These are phyloP conservation scores for Fusarium sp. DNA, from an alignment of 2,329 filamentous ascomycete species.

Conservation along the genomic window DNA sequence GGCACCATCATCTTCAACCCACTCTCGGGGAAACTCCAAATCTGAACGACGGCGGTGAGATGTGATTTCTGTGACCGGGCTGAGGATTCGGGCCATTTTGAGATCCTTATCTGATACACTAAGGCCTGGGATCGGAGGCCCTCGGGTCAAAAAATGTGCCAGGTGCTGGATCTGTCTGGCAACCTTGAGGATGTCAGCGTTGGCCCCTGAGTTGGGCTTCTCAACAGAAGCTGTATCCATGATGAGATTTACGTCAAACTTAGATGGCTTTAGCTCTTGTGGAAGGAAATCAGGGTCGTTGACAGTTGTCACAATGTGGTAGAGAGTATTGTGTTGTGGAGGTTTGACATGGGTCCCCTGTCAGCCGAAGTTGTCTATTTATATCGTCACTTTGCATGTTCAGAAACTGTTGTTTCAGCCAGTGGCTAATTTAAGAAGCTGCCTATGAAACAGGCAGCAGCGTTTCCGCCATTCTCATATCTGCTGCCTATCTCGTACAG, in stretches of 20 bases:
- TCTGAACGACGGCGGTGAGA: background rate
- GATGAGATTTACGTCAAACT: rapidly evolving
- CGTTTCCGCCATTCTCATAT: background rate
- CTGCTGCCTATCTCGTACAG: rapidly evolving
- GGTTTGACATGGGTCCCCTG: too few species aligned
- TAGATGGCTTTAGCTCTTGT: background rate
- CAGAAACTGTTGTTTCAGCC: background rate
- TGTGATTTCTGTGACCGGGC: background rate
- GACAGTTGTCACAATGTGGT: background rate
- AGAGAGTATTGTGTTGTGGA: rapidly evolving
- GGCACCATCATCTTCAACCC: background rate
- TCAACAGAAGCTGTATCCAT: background rate
- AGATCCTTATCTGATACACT: background rate
- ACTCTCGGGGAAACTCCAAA: background rate
- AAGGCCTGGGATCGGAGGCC: rapidly evolving
- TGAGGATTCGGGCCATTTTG: background rate
- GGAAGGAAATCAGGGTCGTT: background rate
- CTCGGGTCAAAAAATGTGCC: rapidly evolving
- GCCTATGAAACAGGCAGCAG: background rate
- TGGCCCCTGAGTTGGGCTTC: background rate
- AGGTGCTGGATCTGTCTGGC: background rate
- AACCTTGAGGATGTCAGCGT: background rate
- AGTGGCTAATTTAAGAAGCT: too few species aligned
- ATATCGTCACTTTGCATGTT: background rate
- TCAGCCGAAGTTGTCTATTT: background rate